A percentile compares a stretch with the other conserved stretches of the same genome.
Evolutionary conservation across 345 rosid genomes (phyloP).

Genomic region (sweet orange (Citrus sinensis)): DVS_A1.0 CM039168.1:2929001-2929500

Average conservation of each 20-base stretch:
- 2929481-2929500: constrained; percentile 15
- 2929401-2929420: neutral
- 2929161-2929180: constrained; percentile 18
- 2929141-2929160: constrained; percentile 1
- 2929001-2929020: neutral
- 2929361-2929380: neutral
- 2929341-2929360: too few species aligned
- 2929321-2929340: constrained; percentile 5
- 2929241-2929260: constrained; percentile 16
- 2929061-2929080: neutral
- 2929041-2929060: neutral
- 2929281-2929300: constrained; percentile 26
- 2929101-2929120: constrained; percentile 28
- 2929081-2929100: neutral
- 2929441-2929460: neutral
- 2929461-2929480: neutral
- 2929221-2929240: too few species aligned
- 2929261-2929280: constrained; percentile 18
- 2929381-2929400: neutral
- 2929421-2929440: neutral
- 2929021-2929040: constrained; percentile 1
- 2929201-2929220: constrained; percentile 15
- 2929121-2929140: constrained; percentile 16
- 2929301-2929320: constrained; percentile 18
- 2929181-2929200: constrained; percentile 16